Conservation (phyloP, 179 eudicot species). For the Beta corolliflora region DNA sequence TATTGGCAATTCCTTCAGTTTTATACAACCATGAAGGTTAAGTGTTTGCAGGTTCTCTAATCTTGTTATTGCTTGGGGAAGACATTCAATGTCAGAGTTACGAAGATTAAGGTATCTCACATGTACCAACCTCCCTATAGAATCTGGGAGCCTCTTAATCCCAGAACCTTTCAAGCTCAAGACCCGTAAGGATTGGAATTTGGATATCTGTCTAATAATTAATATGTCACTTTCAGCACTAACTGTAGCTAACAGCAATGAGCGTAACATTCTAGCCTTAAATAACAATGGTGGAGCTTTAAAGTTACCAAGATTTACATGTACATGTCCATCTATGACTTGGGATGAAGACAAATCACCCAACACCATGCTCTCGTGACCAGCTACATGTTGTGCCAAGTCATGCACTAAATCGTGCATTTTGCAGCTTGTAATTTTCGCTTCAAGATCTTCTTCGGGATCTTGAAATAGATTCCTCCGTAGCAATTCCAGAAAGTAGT, state of each 20-base stretch:
- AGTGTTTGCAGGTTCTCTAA: slow-evolving; percentile 25
- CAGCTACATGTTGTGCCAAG: slow-evolving; percentile 16
- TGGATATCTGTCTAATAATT: not conserved
- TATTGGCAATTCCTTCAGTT: slow-evolving; percentile 17
- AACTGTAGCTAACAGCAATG: not conserved
- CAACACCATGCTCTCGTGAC: not conserved
- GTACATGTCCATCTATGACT: not conserved
- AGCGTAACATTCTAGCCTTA: not conserved
- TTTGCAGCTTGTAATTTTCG: not conserved
- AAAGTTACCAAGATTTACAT: not conserved
- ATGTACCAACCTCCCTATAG: slow-evolving; percentile 25
- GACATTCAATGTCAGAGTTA: not conserved
- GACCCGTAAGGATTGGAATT: not conserved
- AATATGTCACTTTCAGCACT: no score
- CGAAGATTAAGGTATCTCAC: slow-evolving; percentile 30
- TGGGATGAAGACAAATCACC: not conserved
- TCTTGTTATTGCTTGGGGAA: slow-evolving; percentile 9
- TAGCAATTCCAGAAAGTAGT: slow-evolving; percentile 17
- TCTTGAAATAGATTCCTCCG: slow-evolving; percentile 31
- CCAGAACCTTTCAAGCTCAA: not conserved
- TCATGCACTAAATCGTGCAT: slow-evolving; percentile 34
- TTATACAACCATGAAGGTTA: not conserved
- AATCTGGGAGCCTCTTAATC: slow-evolving; percentile 8
- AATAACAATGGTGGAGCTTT: not conserved
- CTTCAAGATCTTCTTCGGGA: not conserved